Conservation (phyloP, 2,329 filamentous ascomycete genomes). For the Cordyceps sp. region DNA sequence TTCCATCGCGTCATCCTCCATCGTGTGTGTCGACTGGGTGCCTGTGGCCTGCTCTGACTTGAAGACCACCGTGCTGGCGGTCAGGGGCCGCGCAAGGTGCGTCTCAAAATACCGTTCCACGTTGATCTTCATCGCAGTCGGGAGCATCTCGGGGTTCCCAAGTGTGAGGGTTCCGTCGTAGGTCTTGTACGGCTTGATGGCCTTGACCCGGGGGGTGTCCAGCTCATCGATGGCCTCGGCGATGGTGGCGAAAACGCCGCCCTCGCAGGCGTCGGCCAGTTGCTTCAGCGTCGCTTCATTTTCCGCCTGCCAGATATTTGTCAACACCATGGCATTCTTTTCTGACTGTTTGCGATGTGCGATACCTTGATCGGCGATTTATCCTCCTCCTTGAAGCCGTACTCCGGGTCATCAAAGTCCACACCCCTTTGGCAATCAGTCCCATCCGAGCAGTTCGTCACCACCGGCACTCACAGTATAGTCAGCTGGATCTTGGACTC, state of each 20-base stretch:
- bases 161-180: conserved; percentile 70
- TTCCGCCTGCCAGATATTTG: conserved; percentile 15
- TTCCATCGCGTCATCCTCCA: conserved; percentile 29
- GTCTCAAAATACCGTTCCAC: conserved; percentile 86
- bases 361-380: conserved; percentile 57
- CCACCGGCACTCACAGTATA: conserved; percentile 56
- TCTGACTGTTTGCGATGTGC: too few relatives aligned
- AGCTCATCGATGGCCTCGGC: conserved; percentile 73
- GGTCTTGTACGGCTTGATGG: conserved; percentile 55
- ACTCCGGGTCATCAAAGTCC: conserved; percentile 85
- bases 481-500: conserved; percentile 61
- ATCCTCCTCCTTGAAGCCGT: conserved; percentile 80
- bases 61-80: conserved; percentile 61
- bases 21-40: conserved; percentile 33
- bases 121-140: conserved; percentile 62
- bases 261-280: conserved; percentile 48
- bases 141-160: conserved; percentile 58
- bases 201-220: conserved; percentile 59
- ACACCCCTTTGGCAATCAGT: conserved; percentile 45
- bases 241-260: conserved; percentile 67
- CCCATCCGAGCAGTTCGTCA: too few relatives aligned
- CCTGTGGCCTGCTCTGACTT: conserved; percentile 28
- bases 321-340: too few relatives aligned
- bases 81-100: conserved; percentile 55
- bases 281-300: conserved; percentile 56